phyloP scores from a whole-genome alignment of 768 basidiomycete species.

The Rubroboletus satanas region DNA sequence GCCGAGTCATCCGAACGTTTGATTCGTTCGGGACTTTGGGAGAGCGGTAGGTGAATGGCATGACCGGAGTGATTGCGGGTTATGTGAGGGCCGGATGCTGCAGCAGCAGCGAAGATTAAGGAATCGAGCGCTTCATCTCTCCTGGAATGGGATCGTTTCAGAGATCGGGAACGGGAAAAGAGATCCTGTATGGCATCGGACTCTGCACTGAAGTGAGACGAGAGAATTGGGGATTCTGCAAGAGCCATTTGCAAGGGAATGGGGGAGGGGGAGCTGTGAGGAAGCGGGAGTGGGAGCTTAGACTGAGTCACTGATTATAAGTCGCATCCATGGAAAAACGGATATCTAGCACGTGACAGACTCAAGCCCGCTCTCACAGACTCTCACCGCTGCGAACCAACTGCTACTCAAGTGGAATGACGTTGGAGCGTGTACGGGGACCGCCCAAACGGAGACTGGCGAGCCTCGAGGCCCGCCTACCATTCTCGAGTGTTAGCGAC shows the following conservation, averaged over 20 bases:
- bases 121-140: conserved; percentile 77
- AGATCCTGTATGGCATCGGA: conserved; percentile 64
- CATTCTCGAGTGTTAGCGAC: not conserved
- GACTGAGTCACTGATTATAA: conserved; percentile 6
- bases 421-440: not conserved
- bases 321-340: not conserved
- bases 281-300: not conserved
- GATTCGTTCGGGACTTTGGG: conserved; percentile 41
- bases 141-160: conserved; percentile 40
- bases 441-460: not conserved
- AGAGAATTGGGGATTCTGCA: conserved; percentile 27
- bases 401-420: not conserved
- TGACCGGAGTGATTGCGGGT: conserved; percentile 87
- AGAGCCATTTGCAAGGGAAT: conserved; percentile 20
- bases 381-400: not conserved
- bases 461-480: not conserved
- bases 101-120: conserved; percentile 71
- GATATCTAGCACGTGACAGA: conserved; percentile 4
- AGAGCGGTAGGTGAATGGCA: conserved; percentile 59
- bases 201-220: conserved; percentile 28
- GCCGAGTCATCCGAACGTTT: conserved; percentile 46
- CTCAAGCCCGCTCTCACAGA: not conserved
- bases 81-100: conserved; percentile 69
- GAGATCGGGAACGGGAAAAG: conserved; percentile 52
- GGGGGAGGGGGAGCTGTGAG: not conserved